phyloP scores from a whole-genome alignment of 352 stramenopile genomes.

The Globisporangium okanoganense region DNA sequence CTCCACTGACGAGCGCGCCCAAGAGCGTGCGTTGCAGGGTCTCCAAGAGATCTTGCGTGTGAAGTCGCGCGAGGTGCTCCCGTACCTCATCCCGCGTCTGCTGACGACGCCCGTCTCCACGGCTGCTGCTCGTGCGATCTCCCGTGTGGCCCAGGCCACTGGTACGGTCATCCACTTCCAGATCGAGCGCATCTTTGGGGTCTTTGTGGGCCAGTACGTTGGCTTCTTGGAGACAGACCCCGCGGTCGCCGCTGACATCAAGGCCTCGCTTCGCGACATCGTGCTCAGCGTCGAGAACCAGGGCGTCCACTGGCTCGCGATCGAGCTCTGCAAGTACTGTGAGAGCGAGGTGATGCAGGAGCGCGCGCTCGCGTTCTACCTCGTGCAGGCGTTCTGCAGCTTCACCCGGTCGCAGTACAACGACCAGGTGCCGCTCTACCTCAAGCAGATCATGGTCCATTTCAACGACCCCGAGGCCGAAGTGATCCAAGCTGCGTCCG shows the following conservation, averaged over 20 bases:
- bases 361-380: constrained; percentile 89
- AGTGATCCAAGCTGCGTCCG: constrained; percentile 89
- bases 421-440: constrained; percentile 93
- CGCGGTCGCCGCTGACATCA: constrained; percentile 59
- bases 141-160: constrained; percentile 92
- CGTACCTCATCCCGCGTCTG: constrained; percentile 96
- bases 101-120: constrained; percentile 90
- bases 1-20: constrained; percentile 47
- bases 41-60: constrained; percentile 97
- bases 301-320: constrained; percentile 93
- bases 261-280: constrained; percentile 65
- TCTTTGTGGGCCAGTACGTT: constrained; percentile 75
- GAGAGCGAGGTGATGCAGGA: constrained; percentile 85
- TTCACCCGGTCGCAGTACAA: constrained; percentile 88
- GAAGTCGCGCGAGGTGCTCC: constrained; percentile 95
- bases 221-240: constrained; percentile 31
- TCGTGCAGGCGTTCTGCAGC: constrained; percentile 89
- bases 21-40: constrained; percentile 92
- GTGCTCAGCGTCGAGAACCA: constrained; percentile 83
- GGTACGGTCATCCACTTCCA: constrained; percentile 94
- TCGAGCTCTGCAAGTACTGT: constrained; percentile 94
- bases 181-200: constrained; percentile 92
- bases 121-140: constrained; percentile 89
- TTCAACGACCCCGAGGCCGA: constrained; percentile 92
- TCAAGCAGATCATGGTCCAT: constrained; percentile 95